Base-by-base conservation (phyloP, 495 filamentous ascomycete species). In the Coniosporium apollinis region DNA sequence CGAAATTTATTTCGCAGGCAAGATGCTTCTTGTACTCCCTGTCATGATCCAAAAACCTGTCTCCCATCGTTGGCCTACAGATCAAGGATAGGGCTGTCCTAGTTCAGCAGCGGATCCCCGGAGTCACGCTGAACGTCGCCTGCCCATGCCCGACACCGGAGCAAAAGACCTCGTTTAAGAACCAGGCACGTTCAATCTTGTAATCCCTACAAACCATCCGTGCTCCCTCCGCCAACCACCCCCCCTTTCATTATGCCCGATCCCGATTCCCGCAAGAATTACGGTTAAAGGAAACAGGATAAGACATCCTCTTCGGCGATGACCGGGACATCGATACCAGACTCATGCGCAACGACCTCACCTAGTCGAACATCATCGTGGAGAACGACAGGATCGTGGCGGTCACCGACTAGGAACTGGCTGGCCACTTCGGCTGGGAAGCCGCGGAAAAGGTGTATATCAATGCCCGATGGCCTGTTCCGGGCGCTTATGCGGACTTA, bases 401-500 rank as follows among this genome's bases (percentile, higher is more conserved):
- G 13, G 45, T 67, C 33, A 45, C 61, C 41, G 59, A 62, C 34
- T 63, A 56, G 61, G 62, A 62, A 45, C 64, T 60, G 48, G 61
- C 60, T 34, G 59, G 61, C 4, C 64, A 46, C 32, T 59, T 60
- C 41, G 60, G 61, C 14, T 64, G 56, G 57, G 56, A 50, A 30
- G 55, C 51, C 1, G 56, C 59, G n/a, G 45, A 41, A 2, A 41
- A 58, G 34, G 45, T 64, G 10, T 58, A 61, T 37, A 42, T 38
- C n/a, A 33, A 45, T 36, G 50, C 64, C 35, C 37, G 57, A 29
- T 51, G 52, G 3, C 58, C 60, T 17, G 48, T 53, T 35, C 38
- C 54, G 39, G 60, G 59, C 45, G 30, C 58, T 45, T 61, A 52
- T 41, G 46, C 48, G 25, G 52, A 44, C 44, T 36, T 41, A 18